Percentiles rank a stretch among this genome's conserved stretches.
These are phyloP conservation scores for Termitomyces sp. DNA, from an alignment of 768 basidiomycete species.

Conservation along the genomic window DNA sequence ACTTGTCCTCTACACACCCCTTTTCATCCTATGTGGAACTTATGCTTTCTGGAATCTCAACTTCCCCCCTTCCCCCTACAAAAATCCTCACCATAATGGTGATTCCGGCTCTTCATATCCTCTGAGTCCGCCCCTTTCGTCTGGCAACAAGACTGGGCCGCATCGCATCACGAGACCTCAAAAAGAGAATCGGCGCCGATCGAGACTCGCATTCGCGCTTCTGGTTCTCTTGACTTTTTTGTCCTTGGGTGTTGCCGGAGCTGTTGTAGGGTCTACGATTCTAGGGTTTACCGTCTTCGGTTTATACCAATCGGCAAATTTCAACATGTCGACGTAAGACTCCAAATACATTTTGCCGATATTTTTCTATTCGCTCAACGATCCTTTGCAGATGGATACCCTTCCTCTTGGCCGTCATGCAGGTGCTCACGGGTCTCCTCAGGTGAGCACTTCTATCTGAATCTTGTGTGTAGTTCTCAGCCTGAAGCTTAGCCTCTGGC, in stretches of 20 bases:
- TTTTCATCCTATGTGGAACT: constrained; percentile 41
- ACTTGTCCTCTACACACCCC: constrained; percentile 42
- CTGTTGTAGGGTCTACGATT: constrained; percentile 41
- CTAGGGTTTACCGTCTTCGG: constrained; percentile 40
- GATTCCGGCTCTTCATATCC: constrained; percentile 4
- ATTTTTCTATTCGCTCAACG: constrained; percentile 1
- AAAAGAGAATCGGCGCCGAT: constrained; percentile 34
- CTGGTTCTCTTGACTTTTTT: constrained; percentile 40
- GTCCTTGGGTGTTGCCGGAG: constrained; percentile 35
- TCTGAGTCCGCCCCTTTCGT: constrained; percentile 8
- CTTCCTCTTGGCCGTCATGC: constrained; percentile 37
- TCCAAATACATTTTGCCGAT: not conserved
- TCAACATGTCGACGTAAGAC: constrained; percentile 47
- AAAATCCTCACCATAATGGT: constrained; percentile 4
- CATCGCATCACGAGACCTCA: constrained; percentile 8
- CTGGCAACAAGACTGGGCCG: constrained; percentile 4
- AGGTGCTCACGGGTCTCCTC: constrained; percentile 35
- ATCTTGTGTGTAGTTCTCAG: not conserved
- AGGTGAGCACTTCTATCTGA: constrained; percentile 22
- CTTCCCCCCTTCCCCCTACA: constrained; percentile 31
- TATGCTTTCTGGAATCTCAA: constrained; percentile 50
- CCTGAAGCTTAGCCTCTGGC: constrained; percentile 29
- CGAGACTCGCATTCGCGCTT: constrained; percentile 41
- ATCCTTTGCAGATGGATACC: constrained; percentile 36
- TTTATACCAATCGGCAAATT: constrained; percentile 37